A percentile compares a stretch with the other conserved stretches of the same genome.
Evolutionary conservation across 495 filamentous ascomycete genomes (phyloP).

Genomic region (Aspergillus egyptiacus): DNA sequence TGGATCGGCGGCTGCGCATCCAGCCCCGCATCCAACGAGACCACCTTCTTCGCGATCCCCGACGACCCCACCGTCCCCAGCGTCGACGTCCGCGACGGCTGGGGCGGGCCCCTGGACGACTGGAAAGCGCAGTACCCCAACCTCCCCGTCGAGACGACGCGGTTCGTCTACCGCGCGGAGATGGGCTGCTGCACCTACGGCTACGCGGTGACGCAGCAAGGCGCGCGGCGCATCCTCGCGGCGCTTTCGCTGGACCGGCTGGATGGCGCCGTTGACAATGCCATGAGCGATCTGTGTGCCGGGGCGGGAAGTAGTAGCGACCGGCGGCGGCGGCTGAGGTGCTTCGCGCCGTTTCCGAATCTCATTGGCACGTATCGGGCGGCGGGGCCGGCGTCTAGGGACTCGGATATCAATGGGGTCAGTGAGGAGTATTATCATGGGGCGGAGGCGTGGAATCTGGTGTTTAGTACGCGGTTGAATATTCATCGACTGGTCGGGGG

Average conservation of each 20-base stretch:
- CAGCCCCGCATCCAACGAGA: constrained; percentile 13
- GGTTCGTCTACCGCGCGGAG: constrained; percentile 40
- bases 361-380: constrained; percentile 43
- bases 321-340: too few species aligned
- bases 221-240: constrained; percentile 45
- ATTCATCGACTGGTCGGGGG: too few species aligned
- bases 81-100: constrained; percentile 19
- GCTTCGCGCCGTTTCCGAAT: constrained; percentile 43
- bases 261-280: constrained; percentile 41
- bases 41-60: constrained; percentile 17
- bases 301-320: too few species aligned
- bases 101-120: constrained; percentile 26
- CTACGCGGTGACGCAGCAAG: constrained; percentile 49
- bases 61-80: constrained; percentile 19
- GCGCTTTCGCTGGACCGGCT: constrained; percentile 31
- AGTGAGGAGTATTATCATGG: too few species aligned
- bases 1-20: constrained; percentile 49
- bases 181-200: constrained; percentile 47
- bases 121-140: too few species aligned
- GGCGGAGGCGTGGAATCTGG: too few species aligned
- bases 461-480: too few species aligned
- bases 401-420: constrained; percentile 45
- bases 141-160: too few species aligned
- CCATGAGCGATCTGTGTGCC: constrained; percentile 44
- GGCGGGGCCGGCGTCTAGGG: constrained; percentile 30